A percentile compares a stretch with the other conserved stretches of the same genome.
phyloP scores from a whole-genome alignment of 2,329 filamentous ascomycete genomes.

The Penicillium sp. region DNA sequence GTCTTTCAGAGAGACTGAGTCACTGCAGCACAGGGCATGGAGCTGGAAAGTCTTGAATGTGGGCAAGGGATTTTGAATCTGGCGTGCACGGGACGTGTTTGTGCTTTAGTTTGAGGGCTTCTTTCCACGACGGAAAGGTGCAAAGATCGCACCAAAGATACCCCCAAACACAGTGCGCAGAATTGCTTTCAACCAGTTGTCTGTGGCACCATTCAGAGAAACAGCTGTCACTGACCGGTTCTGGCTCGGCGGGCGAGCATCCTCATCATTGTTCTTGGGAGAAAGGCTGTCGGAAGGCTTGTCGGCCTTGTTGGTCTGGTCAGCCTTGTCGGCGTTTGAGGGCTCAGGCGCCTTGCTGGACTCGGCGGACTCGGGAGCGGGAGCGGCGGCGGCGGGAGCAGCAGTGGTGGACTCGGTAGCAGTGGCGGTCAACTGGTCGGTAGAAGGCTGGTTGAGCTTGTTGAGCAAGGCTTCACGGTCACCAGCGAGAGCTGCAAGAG shows the following conservation, averaged over 20 bases:
- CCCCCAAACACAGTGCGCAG: constrained; percentile 43
- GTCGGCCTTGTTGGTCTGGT: not conserved
- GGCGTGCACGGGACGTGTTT: constrained; percentile 1
- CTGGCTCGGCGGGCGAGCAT: constrained; percentile 36
- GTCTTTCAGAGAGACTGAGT: not conserved
- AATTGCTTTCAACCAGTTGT: constrained; percentile 45
- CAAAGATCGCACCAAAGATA: constrained; percentile 44
- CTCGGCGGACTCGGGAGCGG: constrained; percentile 18
- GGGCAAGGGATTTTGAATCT: constrained; percentile 14
- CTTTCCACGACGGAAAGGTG: constrained; percentile 39
- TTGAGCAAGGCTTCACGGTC: constrained; percentile 37
- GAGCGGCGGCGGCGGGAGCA: constrained; percentile 33
- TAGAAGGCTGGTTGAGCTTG: constrained; percentile 34
- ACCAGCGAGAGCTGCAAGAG: constrained; percentile 33
- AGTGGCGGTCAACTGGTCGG: constrained; percentile 43
- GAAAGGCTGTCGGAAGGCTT: constrained; percentile 15
- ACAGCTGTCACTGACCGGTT: constrained; percentile 43
- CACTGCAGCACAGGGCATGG: not conserved
- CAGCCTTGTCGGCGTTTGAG: not conserved
- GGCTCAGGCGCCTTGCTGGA: constrained; percentile 12
- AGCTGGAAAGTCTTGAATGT: not conserved
- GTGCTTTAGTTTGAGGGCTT: constrained; percentile 24
- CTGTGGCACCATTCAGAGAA: constrained; percentile 40
- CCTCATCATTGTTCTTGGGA: constrained; percentile 27
- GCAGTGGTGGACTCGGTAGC: constrained; percentile 78